Evolutionary conservation across 202 grass and related monocot genomes (phyloP), one percentile per base, ranked within the genome.

Genomic region (Saccharum hybrid): DNA sequence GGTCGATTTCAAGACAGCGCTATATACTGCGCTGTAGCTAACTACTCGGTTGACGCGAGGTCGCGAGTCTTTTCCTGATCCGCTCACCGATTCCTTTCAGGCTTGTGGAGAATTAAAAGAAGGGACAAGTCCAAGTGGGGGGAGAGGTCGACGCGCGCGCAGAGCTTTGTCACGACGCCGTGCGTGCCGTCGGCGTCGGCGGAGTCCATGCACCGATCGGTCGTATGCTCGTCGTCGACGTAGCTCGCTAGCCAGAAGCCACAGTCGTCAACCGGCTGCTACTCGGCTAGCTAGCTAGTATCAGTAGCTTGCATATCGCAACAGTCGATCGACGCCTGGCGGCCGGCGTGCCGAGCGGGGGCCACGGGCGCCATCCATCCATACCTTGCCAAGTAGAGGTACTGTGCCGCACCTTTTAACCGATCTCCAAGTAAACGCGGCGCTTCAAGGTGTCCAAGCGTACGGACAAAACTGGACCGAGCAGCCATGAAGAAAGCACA

Each of bases 61-160:
- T 57, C 54, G 54, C 19, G 54, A 57, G 18, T 0, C 19, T 9
- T 87, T 84, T 72, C 74, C 69, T 79, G 22, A 83, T 69, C 84
- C 74, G 19, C 41, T 78, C 80, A 37, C 45, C 63, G 8, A 76
- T 83, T 80, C 73, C 74, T 75, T 69, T 75, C 74, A 63, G 48
- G 0, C 38, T 12, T 9, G 22, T 40, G 22, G 41, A 6, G 57
- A 23, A 45, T 81, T 42, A 48, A 79, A 61, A 84, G 59, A 79
- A 56, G 73, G 15, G 80, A 90, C 84, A 84, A 42, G 13, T 18
- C 81, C 81, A 77, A 90, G 85, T 73, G 84, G 76, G 49, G 23
- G 33, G 48, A 68, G 63, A 69, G 78, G 8, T 40, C 78, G 63
- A 81, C 76, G 85, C 82, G 75, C 68, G 71, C 71, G 7, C 49